phyloP scores from a whole-genome alignment of 305 asterid genomes.

The Fraxinus latifolia region DNA sequence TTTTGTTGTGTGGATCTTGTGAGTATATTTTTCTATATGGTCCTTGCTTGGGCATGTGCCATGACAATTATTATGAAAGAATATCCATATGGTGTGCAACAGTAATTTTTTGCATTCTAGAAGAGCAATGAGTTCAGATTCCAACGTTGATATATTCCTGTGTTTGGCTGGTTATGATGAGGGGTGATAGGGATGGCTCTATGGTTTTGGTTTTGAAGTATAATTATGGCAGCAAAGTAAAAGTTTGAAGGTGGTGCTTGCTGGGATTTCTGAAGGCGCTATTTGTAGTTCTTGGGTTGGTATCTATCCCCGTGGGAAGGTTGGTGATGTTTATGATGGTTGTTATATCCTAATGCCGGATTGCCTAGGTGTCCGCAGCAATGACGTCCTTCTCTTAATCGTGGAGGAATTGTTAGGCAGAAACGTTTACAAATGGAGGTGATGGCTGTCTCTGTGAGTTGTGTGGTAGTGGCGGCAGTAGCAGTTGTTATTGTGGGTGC shows the following conservation, averaged over 20 bases:
- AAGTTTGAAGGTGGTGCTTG: background rate
- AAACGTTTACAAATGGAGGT: background rate
- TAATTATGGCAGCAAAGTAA: background rate
- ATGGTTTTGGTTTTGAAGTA: background rate
- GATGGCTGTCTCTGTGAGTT: background rate
- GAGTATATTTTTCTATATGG: background rate
- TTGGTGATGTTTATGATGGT: background rate
- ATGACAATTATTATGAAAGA: background rate
- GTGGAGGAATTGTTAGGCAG: background rate
- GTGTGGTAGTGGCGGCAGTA: background rate
- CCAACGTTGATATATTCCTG: background rate
- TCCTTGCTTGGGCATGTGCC: background rate
- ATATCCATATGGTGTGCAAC: background rate
- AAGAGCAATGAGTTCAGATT: background rate
- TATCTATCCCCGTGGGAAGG: background rate
- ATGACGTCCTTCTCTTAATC: background rate
- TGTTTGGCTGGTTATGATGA: background rate
- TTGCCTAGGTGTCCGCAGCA: background rate
- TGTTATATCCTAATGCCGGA: background rate
- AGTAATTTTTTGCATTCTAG: background rate
- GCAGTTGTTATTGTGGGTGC: background rate
- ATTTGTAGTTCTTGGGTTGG: background rate
- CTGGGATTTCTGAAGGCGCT: background rate
- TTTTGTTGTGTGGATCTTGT: background rate
- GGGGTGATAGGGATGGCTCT: background rate